These are phyloP conservation scores for Volutella citrinella DNA, from an alignment of 2,329 filamentous ascomycete genomes.

Conservation along the genomic window DNA sequence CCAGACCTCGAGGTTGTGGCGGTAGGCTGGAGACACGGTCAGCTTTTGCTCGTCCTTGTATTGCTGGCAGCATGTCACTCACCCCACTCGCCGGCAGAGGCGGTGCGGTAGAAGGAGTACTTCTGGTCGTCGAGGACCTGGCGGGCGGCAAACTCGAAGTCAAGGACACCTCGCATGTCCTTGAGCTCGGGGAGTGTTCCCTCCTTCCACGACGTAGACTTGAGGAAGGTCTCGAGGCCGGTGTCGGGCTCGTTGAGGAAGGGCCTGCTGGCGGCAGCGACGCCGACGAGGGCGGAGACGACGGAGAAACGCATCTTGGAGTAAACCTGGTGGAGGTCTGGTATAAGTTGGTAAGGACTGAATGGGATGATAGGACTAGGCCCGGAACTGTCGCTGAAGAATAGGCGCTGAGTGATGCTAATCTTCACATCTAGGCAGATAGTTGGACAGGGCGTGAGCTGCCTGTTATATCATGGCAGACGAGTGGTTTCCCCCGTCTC, in stretches of 20 bases:
- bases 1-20: constrained; percentile 50
- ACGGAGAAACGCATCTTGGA: constrained; percentile 15
- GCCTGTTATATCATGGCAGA: background rate
- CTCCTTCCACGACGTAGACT: constrained; percentile 29
- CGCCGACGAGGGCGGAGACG: constrained; percentile 18
- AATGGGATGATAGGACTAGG: background rate
- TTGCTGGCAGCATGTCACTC: constrained; percentile 3
- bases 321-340: constrained; percentile 11
- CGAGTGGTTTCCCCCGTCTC: background rate
- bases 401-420: too few species aligned
- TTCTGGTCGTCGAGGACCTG: constrained; percentile 38
- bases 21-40: constrained; percentile 31
- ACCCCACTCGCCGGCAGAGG: constrained; percentile 46
- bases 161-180: constrained; percentile 42
- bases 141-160: constrained; percentile 49
- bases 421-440: too few species aligned
- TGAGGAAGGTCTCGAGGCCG: constrained; percentile 27
- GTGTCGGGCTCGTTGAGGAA: constrained; percentile 36
- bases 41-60: too few species aligned
- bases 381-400: too few species aligned
- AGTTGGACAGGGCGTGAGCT: background rate
- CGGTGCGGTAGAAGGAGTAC: constrained; percentile 49
- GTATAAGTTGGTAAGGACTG: background rate
- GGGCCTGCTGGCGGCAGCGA: constrained; percentile 26
- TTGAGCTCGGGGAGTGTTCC: constrained; percentile 36